These are phyloP conservation scores for Aureobasidium subglaciale DNA, from an alignment of 2,329 filamentous ascomycete genomes.

Conservation along the genomic window DNA sequence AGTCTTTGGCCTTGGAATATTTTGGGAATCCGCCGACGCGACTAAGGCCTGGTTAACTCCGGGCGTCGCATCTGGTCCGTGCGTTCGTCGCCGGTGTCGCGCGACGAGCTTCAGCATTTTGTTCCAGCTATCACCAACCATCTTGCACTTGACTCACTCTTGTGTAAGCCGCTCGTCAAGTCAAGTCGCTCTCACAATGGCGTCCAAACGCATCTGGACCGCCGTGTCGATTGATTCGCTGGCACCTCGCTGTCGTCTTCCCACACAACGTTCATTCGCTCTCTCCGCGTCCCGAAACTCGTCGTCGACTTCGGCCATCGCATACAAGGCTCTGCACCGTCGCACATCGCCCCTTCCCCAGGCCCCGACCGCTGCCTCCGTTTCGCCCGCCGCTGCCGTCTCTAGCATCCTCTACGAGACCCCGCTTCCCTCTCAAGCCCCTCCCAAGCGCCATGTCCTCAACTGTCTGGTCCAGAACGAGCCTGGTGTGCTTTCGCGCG, in stretches of 20 bases:
- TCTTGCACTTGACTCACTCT: not conserved
- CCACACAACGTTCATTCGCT: not conserved
- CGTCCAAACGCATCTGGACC: constrained; percentile 27
- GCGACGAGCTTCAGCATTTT: constrained; percentile 1
- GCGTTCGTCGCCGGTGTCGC: not conserved
- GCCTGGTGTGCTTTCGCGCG: constrained; percentile 90
- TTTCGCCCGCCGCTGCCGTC: constrained; percentile 83
- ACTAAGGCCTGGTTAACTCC: not conserved
- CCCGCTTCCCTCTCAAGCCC: constrained; percentile 71
- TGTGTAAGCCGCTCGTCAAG: not conserved
- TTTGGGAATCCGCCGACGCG: not conserved
- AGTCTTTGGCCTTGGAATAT: not conserved
- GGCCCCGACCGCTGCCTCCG: constrained; percentile 60
- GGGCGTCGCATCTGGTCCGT: too few relatives aligned
- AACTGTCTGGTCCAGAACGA: constrained; percentile 99
- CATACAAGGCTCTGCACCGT: constrained; percentile 94
- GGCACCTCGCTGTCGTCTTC: constrained; percentile 2
- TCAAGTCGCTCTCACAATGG: constrained; percentile 23
- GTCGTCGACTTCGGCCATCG: constrained; percentile 81
- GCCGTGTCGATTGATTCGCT: constrained; percentile 15
- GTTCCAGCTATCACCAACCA: not conserved
- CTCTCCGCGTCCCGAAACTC: constrained; percentile 24
- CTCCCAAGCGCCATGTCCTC: constrained; percentile 89
- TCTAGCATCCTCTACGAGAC: constrained; percentile 99
- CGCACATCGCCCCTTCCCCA: constrained; percentile 79